Evolutionary conservation across 192 early-diverging fungal genomes (phyloP), one percentile per base, ranked within the genome.

Genomic region (Neocallimastix lanati): DNA sequence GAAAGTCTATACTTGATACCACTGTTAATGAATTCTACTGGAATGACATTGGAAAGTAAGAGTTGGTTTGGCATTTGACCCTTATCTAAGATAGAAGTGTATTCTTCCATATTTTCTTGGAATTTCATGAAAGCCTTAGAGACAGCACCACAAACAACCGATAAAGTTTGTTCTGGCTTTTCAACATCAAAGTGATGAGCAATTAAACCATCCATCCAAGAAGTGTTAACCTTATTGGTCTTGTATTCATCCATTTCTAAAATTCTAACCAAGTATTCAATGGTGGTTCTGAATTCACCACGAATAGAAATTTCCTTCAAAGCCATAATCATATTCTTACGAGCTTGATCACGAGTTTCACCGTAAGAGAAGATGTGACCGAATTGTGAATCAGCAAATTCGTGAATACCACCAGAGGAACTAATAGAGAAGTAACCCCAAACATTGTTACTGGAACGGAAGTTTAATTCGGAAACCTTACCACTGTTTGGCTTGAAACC

Each of bases 381-480:
- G 82, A 99, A 99, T 86, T 99, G 97, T 29, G 94, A 96, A 84
- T 99, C 97, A n/a, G 97, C 97, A 88, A 93, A 99, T 84, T 99
- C 97, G 86, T 99, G 97, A 80, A 99, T 89, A 80, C 96, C 96
- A 81, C 97, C 96, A 33, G 93, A 92, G 29, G 95, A 89, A 82
- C 92, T 94, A 67, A 99, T 96, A 12, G 94, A 96, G 86, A 99
- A 99, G 88, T 98, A 98, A n/a, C 97, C 97, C 97, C 97, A 98
- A 35, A 99, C 97, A 79, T 97, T 97, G 76, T 91, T 94, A 84
- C 93, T 94, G 79, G 91, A 93, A 40, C 96, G 87, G 89, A 99
- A 99, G 86, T 98, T 99, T 78, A 99, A 93, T 83, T 97, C 96
- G 80, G 96, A 92, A 86, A 99, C 92, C 86, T 95, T 96, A 78